Conservation (phyloP, 805 yeast genomes). For the Hanseniaspora singularis region DNA sequence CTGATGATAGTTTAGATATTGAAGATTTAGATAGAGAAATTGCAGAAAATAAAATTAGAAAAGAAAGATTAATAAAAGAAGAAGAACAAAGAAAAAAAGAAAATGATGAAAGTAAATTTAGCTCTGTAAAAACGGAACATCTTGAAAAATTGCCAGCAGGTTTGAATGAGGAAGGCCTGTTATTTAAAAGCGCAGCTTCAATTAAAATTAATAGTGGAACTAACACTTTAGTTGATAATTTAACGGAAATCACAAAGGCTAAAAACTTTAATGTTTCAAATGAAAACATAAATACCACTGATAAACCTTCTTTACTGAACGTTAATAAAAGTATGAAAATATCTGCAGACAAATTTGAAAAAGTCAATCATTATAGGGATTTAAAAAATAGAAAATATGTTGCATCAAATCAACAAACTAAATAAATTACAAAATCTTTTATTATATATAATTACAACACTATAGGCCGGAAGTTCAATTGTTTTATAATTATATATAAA, state of each 20-base stretch:
- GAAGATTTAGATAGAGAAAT: conserved; percentile 14
- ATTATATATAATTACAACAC: neutral
- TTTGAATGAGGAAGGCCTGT: conserved; percentile 1
- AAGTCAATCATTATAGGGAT: conserved; percentile 6
- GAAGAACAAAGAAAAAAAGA: neutral
- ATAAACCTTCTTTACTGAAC: conserved; percentile 6
- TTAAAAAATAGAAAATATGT: conserved; percentile 11
- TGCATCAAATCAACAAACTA: neutral
- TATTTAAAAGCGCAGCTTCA: conserved; percentile 13
- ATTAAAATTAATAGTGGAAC: neutral
- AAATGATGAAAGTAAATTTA: neutral
- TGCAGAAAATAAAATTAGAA: conserved; percentile 10
- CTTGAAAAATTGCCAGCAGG: conserved; percentile 5
- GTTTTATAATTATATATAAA: no score
- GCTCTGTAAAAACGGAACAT: neutral
- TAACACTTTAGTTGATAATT: neutral
- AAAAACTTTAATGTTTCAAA: neutral
- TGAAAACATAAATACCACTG: neutral
- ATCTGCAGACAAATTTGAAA: conserved; percentile 11
- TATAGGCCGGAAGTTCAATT: neutral
- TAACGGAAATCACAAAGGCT: neutral
- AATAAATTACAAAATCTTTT: no score
- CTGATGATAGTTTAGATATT: conserved; percentile 13
- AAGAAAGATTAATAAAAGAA: conserved; percentile 1
- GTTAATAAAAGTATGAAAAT: conserved; percentile 13